A percentile compares a stretch with the other conserved stretches of the same genome.
Evolutionary conservation across 176 grass and related monocot species (phyloP).

Genomic region (Avena insularis): DNA sequence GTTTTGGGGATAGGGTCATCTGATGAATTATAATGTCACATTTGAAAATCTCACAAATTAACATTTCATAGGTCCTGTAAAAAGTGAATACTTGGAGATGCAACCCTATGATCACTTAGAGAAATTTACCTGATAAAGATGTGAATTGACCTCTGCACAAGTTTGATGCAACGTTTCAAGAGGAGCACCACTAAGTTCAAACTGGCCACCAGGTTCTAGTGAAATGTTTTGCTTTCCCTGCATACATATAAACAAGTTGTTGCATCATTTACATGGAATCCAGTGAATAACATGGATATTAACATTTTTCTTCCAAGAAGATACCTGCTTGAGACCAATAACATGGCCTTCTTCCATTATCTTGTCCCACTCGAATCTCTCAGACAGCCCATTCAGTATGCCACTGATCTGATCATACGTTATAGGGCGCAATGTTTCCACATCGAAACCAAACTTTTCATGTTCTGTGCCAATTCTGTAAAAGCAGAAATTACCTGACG

Average conservation of each 20-base stretch:
- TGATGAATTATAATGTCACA: conserved; percentile 23
- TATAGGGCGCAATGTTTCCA: conserved; percentile 81
- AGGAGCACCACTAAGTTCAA: conserved; percentile 97
- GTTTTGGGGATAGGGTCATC: background rate
- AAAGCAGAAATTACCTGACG: background rate
- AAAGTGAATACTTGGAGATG: background rate
- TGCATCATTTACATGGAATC: background rate
- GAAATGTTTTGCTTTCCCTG: conserved; percentile 96
- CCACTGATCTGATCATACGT: conserved; percentile 92
- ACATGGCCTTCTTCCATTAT: conserved; percentile 83
- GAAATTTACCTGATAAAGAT: conserved; percentile 93
- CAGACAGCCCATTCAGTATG: conserved; percentile 79
- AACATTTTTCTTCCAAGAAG: background rate
- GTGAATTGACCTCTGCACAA: conserved; percentile 98
- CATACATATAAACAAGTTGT: conserved; percentile 22
- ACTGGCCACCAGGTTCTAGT: conserved; percentile 92
- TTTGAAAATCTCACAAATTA: conserved; percentile 10
- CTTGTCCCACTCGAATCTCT: conserved; percentile 95
- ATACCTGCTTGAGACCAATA: conserved; percentile 93
- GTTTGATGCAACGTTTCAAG: conserved; percentile 96
- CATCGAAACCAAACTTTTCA: conserved; percentile 98
- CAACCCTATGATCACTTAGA: conserved; percentile 2
- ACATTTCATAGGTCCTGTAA: conserved; percentile 5
- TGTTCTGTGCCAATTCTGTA: conserved; percentile 97
- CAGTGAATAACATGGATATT: background rate